Evolutionary conservation across 1,284 basidiomycete genomes (phyloP), one percentile per base, ranked within the genome.

Genomic region (Cutaneotrichosporon sp.): DNA sequence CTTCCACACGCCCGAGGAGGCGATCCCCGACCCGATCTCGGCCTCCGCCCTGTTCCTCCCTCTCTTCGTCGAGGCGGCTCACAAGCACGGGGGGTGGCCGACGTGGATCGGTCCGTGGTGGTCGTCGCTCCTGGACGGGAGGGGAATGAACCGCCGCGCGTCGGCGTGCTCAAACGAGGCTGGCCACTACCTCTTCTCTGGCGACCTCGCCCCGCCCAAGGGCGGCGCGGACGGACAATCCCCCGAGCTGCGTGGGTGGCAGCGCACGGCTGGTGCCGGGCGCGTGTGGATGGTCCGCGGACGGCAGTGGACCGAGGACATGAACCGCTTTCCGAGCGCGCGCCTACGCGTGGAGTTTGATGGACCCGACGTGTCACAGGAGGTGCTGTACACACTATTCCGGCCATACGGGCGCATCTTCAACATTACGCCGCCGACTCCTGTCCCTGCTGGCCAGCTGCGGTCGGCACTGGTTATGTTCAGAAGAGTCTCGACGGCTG

Each of bases 251-350:
- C 61, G 62, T 3, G 66, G 66, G 10, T 68, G 66, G 66, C 64
- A 68, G 63, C 34, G 69, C 21, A 65, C 69, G 34, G 74, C 72
- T 0, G 89, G 79, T 5, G 77, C 81, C 34, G 87, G 88, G 1
- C 83, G 84, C 65, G 79, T 89, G 11, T 94, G 91, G 91, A 77
- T 90, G 18, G 92, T 95, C 34, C 87, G 86, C 75, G 92, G 92
- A 0, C 83, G 82, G 11, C 91, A 92, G 7, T 95, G 91, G 90
- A 84, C 84, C 67, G 92, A 94, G 89, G 94, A 97, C 72, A 87
- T 96, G 86, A 84, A 88, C 69, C 85, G 90, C 56, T 95, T 88
- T 76, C 88, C 91, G 0, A 89, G 90, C 7, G 81, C 83, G 2
- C 83, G 89, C 16, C 73, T 97, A 51, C 87, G 86, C 65, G 85